These are phyloP conservation scores for Sphaerulina populicola DNA, from an alignment of 2,329 filamentous ascomycete genomes.

Conservation along the genomic window DNA sequence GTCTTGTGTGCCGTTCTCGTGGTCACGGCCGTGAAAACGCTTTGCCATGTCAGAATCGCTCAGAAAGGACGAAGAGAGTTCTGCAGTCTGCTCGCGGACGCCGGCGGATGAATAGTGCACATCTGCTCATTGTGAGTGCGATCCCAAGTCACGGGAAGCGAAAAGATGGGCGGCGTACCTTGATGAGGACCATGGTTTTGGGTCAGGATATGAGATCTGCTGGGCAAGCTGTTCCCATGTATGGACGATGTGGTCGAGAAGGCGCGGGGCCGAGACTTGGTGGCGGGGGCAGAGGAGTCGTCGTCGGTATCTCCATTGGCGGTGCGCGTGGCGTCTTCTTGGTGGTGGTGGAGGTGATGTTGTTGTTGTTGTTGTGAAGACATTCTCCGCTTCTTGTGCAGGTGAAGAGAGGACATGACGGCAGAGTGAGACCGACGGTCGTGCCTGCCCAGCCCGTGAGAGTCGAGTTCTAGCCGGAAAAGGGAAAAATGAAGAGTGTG, in stretches of 20 bases:
- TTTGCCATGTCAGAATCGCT: constrained; percentile 29
- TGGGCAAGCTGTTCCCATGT: constrained; percentile 25
- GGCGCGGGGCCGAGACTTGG: constrained; percentile 8
- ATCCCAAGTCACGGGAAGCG: background rate
- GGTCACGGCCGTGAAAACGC: constrained; percentile 19
- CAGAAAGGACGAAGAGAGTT: constrained; percentile 34
- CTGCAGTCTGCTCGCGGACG: constrained; percentile 34
- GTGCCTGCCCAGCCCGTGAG: no score
- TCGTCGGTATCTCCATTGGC: background rate
- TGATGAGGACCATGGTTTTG: constrained; percentile 21
- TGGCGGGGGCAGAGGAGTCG: constrained; percentile 1
- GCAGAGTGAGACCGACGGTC: background rate
- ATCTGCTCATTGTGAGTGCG: constrained; percentile 33
- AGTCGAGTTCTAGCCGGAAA: no score
- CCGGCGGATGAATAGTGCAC: constrained; percentile 35
- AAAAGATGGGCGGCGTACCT: constrained; percentile 14
- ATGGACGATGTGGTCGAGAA: constrained; percentile 10
- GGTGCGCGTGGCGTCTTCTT: background rate
- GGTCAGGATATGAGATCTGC: constrained; percentile 32
- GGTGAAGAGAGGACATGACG: constrained; percentile 16
- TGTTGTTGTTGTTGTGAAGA: constrained; percentile 9
- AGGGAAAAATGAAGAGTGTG: no score
- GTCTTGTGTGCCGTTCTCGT: constrained; percentile 10
- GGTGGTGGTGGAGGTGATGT: no score
- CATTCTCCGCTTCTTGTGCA: constrained; percentile 22